phyloP scores from a whole-genome alignment of 2,329 filamentous ascomycete genomes.

The Chaetomium sp. region DNA sequence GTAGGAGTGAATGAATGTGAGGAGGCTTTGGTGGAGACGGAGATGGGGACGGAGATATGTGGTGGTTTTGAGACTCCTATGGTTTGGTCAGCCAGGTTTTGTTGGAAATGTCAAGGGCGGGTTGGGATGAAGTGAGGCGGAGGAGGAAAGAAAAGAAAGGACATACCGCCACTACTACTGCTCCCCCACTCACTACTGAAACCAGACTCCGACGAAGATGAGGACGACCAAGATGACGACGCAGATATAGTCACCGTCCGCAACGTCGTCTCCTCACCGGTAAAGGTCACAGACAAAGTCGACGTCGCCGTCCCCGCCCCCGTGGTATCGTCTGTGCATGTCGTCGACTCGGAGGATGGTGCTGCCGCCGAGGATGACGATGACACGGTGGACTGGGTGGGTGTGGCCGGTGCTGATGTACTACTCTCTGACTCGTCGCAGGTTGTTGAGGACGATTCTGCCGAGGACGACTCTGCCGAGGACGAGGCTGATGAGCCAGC shows the following conservation, averaged over 20 bases:
- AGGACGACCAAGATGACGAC: background rate
- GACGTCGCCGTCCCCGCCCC: background rate
- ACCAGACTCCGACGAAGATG: background rate
- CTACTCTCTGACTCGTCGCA: background rate
- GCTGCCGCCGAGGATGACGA: background rate
- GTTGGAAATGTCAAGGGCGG: no score
- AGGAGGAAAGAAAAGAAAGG: background rate
- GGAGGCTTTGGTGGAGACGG: no score
- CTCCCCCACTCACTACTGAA: background rate
- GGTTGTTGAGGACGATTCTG: background rate
- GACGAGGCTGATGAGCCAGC: background rate
- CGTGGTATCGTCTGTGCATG: no score
- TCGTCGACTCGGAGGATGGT: background rate
- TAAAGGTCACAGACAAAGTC: conserved; percentile 1
- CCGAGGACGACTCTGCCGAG: background rate
- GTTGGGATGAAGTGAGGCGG: background rate
- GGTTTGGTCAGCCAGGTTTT: no score
- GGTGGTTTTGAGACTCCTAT: no score
- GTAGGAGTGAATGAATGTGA: no score
- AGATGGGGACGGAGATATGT: no score
- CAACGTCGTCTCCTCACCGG: conserved; percentile 22
- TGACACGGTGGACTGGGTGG: no score
- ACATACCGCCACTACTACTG: background rate
- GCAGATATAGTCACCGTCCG: conserved; percentile 13
- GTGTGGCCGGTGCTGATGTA: no score